Evolutionary conservation across 1,139 yeast genomes (phyloP), one percentile per base, ranked within the genome.

Genomic region (Lodderomyces orthopsilosis): DNA sequence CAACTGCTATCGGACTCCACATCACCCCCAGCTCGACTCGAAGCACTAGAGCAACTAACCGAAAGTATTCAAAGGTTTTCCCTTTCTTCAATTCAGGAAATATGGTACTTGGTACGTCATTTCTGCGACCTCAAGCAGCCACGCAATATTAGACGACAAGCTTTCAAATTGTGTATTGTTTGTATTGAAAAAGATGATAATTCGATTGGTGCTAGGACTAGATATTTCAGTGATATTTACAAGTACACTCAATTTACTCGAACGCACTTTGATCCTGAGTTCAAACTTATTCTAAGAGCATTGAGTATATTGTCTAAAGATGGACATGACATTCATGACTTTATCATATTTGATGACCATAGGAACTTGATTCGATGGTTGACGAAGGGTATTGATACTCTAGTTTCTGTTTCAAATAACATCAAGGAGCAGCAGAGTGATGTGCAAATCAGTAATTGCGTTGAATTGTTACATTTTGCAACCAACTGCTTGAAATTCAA

Each of bases 21-120:
- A 12, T 58, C 74, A 6, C 72, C 70, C 19, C 62, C 85, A 45
- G 72, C 68, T 1, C 53, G 76, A 12, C 30, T 45, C 7, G 66
- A 68, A 1, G 81, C 87, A 0, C 82, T 86, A 0, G 69, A 67
- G 4, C 65, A 72, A 34, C 62, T 86, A 37, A 65, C 77, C 4
- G 74, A 73, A 4, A 70, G 80, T 1, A 61, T 87, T 3, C 72
- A 73, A 35, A 75, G 72, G 37, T 74, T 73, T 42, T 69, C 83
- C 7, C 73, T 82, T 2, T 72, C 84, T 0, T 77, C 85, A 2
- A 70, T 85, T 4, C 83, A 86, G 0, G 91, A 85, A 52, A 73
- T 87, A 3, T 88, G 96, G 96, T 81, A 83, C 55, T 64, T 81
- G 44, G 83, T 84, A 0, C 66, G 79, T 50, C 81, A 77, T 45